These are phyloP conservation scores for Mucuna pruriens DNA, from an alignment of 306 rosid species.

Conservation along the genomic window DNA sequence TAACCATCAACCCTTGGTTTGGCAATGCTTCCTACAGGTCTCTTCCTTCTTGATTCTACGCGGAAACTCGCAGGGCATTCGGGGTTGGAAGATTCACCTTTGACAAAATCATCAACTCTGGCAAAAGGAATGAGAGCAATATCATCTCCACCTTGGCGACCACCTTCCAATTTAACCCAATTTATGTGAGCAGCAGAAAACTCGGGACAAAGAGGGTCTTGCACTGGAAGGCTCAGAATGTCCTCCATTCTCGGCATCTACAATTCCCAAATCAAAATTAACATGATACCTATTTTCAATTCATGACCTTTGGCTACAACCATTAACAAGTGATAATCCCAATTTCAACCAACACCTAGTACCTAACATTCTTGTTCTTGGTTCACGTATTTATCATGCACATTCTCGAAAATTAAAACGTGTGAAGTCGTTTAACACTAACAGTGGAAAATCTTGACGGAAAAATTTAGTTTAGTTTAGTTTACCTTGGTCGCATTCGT, in stretches of 20 bases:
- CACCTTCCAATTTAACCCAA: slow-evolving; percentile 78
- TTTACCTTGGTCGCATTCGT: slow-evolving; percentile 38
- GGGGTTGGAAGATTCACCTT: slow-evolving; percentile 74
- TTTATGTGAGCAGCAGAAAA: slow-evolving; percentile 70
- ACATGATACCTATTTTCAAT: neutral
- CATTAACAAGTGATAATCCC: neutral
- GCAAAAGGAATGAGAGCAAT: slow-evolving; percentile 76
- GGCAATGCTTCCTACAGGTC: slow-evolving; percentile 63
- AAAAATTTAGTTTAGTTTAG: neutral
- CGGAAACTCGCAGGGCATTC: slow-evolving; percentile 80
- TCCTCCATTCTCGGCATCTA: slow-evolving; percentile 88
- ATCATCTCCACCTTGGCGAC: slow-evolving; percentile 86
- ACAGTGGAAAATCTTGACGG: neutral
- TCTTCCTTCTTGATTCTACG: slow-evolving; percentile 72
- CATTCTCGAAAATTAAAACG: neutral
- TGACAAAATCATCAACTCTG: slow-evolving; percentile 79
- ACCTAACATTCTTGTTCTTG: neutral
- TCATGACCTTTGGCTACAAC: neutral
- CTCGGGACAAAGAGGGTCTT: slow-evolving; percentile 66
- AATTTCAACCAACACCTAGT: neutral
- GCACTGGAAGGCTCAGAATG: slow-evolving; percentile 78
- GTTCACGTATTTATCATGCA: neutral
- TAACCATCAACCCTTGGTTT: slow-evolving; percentile 89
- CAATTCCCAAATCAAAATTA: slow-evolving; percentile 10
- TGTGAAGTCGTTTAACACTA: neutral